Conservation (phyloP, 139 green algal genomes). For the Edaphochlamys debaryana region DNA sequence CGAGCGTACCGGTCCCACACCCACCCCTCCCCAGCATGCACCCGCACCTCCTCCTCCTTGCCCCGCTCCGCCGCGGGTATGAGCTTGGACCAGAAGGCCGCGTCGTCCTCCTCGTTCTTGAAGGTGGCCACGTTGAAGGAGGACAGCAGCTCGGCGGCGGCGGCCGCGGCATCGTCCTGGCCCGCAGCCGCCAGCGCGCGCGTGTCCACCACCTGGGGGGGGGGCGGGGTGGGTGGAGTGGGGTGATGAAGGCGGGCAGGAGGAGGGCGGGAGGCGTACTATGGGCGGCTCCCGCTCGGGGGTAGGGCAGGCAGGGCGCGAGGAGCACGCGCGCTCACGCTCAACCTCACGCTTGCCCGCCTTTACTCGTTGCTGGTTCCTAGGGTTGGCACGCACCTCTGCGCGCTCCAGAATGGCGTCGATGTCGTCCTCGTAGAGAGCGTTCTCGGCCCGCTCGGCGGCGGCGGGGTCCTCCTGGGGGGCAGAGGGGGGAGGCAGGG, state of each 20-base stretch:
- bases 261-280: too few species aligned
- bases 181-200: constrained; percentile 21
- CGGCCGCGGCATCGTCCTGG: neutral
- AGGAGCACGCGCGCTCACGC: too few species aligned
- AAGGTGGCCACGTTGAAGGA: constrained; percentile 92
- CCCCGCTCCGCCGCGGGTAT: constrained; percentile 77
- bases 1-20: too few species aligned
- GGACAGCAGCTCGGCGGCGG: constrained; percentile 79
- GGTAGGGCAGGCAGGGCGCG: too few species aligned
- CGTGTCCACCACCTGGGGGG: constrained; percentile 56
- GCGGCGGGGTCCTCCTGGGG: constrained; percentile 35
- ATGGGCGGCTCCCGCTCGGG: too few species aligned
- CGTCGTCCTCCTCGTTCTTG: constrained; percentile 90
- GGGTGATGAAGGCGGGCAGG: too few species aligned
- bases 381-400: too few species aligned
- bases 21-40: too few species aligned
- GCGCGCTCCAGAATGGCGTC: constrained; percentile 93
- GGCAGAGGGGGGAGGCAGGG: neutral
- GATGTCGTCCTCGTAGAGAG: constrained; percentile 86
- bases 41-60: constrained; percentile 46
- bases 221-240: neutral
- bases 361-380: too few species aligned
- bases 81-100: constrained; percentile 92
- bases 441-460: constrained; percentile 29
- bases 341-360: too few species aligned